phyloP scores from a whole-genome alignment of 306 rosid genomes.

The Mimosa pudica region DNA sequence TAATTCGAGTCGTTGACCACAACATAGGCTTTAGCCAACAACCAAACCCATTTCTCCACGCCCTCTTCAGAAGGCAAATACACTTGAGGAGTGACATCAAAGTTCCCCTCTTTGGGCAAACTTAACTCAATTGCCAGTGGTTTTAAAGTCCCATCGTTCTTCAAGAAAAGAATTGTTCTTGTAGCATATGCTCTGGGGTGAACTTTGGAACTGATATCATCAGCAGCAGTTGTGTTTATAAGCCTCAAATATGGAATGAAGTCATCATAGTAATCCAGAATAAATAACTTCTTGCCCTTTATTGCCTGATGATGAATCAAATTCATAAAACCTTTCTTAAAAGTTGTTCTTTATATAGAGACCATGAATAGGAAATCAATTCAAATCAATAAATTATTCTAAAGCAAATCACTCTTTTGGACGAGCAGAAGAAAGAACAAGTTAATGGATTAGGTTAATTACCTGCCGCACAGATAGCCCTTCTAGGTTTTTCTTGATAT shows the following conservation, averaged over 20 bases:
- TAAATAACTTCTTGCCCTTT: not conserved
- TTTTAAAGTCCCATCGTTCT: not conserved
- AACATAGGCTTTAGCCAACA: not conserved
- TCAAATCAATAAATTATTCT: conserved; percentile 49
- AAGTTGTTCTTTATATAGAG: not conserved
- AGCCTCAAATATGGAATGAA: not conserved
- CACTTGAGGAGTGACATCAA: not conserved
- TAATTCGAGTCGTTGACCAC: conserved; percentile 1
- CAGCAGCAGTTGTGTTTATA: not conserved
- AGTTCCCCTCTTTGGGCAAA: not conserved
- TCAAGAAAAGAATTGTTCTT: not conserved
- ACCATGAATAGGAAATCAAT: not conserved
- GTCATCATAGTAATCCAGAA: not conserved
- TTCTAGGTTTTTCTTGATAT: conserved; percentile 51
- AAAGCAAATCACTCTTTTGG: conserved; percentile 24
- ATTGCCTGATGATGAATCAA: not conserved
- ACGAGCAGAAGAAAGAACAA: not conserved
- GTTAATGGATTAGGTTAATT: conserved; percentile 30
- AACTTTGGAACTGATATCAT: not conserved
- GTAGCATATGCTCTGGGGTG: not conserved
- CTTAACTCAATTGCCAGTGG: not conserved
- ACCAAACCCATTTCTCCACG: not conserved
- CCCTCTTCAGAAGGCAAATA: not conserved
- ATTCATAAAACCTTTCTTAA: not conserved
- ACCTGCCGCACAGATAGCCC: conserved; percentile 65